These are phyloP conservation scores for Mucor indicus DNA, from an alignment of 371 early-diverging fungal genomes.

Conservation along the genomic window DNA sequence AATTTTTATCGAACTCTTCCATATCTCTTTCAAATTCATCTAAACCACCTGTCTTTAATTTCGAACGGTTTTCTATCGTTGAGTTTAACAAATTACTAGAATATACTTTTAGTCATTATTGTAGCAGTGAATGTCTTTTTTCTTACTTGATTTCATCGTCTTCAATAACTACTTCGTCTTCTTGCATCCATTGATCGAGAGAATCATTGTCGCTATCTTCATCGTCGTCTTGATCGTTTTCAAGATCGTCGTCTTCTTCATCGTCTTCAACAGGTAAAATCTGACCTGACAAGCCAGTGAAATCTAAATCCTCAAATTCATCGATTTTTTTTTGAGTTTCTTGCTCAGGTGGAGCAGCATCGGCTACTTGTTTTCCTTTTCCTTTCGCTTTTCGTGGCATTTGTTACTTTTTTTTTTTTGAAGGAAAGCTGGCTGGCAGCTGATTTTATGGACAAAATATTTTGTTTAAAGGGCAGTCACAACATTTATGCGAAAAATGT, in stretches of 20 bases:
- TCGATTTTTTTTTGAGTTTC: too few species aligned
- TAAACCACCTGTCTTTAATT: constrained; percentile 28
- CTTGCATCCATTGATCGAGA: constrained; percentile 13
- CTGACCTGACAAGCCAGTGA: too few species aligned
- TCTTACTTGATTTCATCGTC: constrained; percentile 21
- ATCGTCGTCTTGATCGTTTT: not conserved
- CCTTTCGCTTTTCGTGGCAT: too few species aligned
- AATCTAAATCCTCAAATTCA: too few species aligned
- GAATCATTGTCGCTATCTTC: constrained; percentile 17
- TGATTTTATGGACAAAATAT: too few species aligned
- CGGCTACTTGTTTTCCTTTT: too few species aligned
- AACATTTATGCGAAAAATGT: too few species aligned
- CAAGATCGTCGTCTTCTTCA: not conserved
- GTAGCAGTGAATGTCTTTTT: not conserved
- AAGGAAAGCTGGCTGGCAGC: too few species aligned
- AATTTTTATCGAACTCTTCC: constrained; percentile 40
- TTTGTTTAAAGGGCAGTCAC: too few species aligned
- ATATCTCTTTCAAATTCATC: constrained; percentile 31
- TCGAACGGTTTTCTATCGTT: constrained; percentile 6
- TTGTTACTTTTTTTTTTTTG: too few species aligned
- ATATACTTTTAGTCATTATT: not conserved
- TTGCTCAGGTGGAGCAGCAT: too few species aligned
- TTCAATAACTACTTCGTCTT: constrained; percentile 2
- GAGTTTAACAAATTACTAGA: constrained; percentile 10
- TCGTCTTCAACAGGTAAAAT: not conserved